Percentiles rank a stretch among this genome's conserved stretches.
phyloP scores from a whole-genome alignment of 495 filamentous ascomycete species.

The Penicillium canescens region DNA sequence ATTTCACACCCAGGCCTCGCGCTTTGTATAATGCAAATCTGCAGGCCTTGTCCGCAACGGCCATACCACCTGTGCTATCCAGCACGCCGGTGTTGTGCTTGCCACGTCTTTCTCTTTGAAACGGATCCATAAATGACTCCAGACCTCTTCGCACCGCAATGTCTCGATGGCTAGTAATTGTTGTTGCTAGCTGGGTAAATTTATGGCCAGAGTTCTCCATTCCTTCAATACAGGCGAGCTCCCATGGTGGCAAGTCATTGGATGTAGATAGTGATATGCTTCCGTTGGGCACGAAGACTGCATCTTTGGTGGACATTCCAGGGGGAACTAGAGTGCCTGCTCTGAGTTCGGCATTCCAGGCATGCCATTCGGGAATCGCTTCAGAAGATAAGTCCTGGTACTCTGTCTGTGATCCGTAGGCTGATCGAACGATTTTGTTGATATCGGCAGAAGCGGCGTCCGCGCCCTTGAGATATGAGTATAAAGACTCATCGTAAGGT shows the following conservation, averaged over 20 bases:
- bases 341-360: conserved; percentile 41
- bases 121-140: conserved; percentile 32
- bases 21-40: conserved; percentile 40
- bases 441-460: conserved; percentile 37
- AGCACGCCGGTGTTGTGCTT: conserved; percentile 27
- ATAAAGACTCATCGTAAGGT: conserved; percentile 33
- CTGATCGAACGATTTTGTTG: conserved; percentile 47
- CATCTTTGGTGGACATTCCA: conserved; percentile 26
- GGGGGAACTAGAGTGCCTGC: conserved; percentile 25
- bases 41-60: conserved; percentile 44
- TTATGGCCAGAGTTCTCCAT: conserved; percentile 32
- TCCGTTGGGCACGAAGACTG: conserved; percentile 37
- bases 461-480: conserved; percentile 28
- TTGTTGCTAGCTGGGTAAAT: conserved; percentile 28
- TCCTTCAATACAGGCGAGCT: conserved; percentile 16
- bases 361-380: conserved; percentile 35
- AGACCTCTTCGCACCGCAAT: conserved; percentile 29
- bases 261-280: conserved; percentile 23
- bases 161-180: conserved; percentile 24
- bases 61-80: conserved; percentile 40
- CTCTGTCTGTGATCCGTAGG: conserved; percentile 37
- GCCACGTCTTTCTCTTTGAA: conserved; percentile 4
- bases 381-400: conserved; percentile 47
- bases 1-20: conserved; percentile 29
- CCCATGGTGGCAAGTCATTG: conserved; percentile 3